These are phyloP conservation scores for Chrysoporthe puriensis DNA, from an alignment of 2,329 filamentous ascomycete species.

Conservation along the genomic window DNA sequence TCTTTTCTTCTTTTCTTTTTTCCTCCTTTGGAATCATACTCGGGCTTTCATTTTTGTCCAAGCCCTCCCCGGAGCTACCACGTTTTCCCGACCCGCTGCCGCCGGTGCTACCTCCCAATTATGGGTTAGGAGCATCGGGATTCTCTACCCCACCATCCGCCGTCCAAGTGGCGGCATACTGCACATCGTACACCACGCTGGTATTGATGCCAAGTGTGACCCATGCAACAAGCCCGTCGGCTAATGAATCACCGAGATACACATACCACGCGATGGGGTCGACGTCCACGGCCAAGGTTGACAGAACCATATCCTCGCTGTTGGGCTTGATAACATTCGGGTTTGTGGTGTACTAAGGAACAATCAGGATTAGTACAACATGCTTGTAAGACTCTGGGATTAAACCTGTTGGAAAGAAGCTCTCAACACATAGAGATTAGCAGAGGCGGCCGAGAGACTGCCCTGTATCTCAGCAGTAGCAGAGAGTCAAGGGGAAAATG, in stretches of 20 bases:
- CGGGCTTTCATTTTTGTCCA: too few species aligned
- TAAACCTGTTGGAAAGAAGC: background rate
- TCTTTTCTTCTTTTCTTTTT: too few species aligned
- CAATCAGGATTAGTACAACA: background rate
- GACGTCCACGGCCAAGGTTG: conserved; percentile 52
- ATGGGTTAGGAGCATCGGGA: background rate
- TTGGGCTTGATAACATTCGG: conserved; percentile 54
- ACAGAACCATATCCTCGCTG: conserved; percentile 54
- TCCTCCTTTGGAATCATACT: too few species aligned
- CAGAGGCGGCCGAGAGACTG: background rate
- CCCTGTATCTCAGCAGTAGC: background rate
- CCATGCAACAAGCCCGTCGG: conserved; percentile 59
- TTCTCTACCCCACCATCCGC: conserved; percentile 14
- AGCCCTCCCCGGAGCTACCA: too few species aligned
- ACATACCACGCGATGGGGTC: conserved; percentile 64
- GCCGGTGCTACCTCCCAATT: background rate
- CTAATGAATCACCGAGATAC: conserved; percentile 55
- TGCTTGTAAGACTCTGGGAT: background rate
- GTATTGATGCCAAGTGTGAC: conserved; percentile 37
- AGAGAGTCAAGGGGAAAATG: background rate
- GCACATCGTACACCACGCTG: background rate
- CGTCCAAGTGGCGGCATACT: conserved; percentile 17
- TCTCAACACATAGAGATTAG: background rate
- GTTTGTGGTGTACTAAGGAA: conserved; percentile 47
- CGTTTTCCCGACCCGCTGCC: background rate